Conservation (phyloP, 352 stramenopile species). For the Phytophthora chlamydospora region DNA sequence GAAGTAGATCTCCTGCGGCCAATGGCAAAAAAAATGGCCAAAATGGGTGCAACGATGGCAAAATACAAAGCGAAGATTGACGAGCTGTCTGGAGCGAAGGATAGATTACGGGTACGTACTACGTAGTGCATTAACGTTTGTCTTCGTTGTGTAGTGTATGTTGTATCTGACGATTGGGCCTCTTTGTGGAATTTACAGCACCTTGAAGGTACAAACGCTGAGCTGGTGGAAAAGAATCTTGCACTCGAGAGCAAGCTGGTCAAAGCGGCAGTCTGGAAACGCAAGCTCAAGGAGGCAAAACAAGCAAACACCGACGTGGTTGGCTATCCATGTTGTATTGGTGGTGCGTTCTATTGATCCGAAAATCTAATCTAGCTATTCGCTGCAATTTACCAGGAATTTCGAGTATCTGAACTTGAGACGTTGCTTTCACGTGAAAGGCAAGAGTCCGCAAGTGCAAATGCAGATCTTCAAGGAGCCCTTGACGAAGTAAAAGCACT, state of each 20-base stretch:
- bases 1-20: conserved; percentile 76
- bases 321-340: conserved; percentile 2
- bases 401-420: conserved; percentile 65
- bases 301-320: conserved; percentile 69
- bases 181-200: conserved; percentile 32
- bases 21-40: conserved; percentile 49
- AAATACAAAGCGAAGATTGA: conserved; percentile 85
- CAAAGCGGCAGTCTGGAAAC: conserved; percentile 56
- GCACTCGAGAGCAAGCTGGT: conserved; percentile 52
- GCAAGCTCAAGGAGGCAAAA: conserved; percentile 75
- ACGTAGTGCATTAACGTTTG: not conserved
- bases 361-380: conserved; percentile 2
- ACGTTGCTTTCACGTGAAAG: conserved; percentile 37
- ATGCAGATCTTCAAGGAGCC: conserved; percentile 33
- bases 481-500: conserved; percentile 48
- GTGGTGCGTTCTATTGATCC: not conserved
- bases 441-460: conserved; percentile 35
- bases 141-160: not conserved
- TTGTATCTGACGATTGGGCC: conserved; percentile 1
- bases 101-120: conserved; percentile 51
- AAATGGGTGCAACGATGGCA: conserved; percentile 48
- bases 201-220: conserved; percentile 58
- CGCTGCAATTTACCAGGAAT: conserved; percentile 48
- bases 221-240: conserved; percentile 64
- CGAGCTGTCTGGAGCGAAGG: conserved; percentile 54